Evolutionary conservation across 768 basidiomycete genomes (phyloP).

Genomic region (Trametes punicea): DNA sequence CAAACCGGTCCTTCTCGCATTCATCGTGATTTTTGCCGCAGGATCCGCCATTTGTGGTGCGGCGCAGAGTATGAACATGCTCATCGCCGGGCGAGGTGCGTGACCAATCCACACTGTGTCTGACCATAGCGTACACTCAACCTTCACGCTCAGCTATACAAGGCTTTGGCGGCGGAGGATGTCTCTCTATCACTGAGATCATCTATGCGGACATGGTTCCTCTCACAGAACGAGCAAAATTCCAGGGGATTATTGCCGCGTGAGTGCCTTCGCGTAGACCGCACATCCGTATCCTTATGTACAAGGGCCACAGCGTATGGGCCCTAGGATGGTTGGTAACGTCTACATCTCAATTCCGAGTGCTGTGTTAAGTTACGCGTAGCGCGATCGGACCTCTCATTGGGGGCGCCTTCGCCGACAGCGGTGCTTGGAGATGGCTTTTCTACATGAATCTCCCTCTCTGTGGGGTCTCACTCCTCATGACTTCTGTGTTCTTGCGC

Average conservation of each 20-base stretch:
- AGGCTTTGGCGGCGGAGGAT: conserved; percentile 26
- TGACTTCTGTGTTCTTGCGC: not conserved
- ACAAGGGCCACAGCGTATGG: conserved; percentile 10
- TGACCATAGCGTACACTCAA: not conserved
- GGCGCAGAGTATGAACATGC: conserved; percentile 37
- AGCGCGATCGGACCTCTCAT: conserved; percentile 28
- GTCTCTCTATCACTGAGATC: conserved; percentile 24
- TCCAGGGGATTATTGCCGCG: conserved; percentile 15
- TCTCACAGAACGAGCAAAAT: conserved; percentile 35
- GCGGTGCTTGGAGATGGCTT: conserved; percentile 16
- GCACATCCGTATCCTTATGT: not conserved
- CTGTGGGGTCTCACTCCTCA: not conserved
- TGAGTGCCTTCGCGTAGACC: not conserved
- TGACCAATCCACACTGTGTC: not conserved
- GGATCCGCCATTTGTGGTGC: conserved; percentile 40
- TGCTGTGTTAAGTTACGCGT: not conserved
- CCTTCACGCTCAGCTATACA: conserved; percentile 22
- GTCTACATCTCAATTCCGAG: not conserved
- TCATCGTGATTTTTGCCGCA: conserved; percentile 33
- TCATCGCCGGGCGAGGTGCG: conserved; percentile 36
- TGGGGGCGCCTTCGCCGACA: conserved; percentile 26
- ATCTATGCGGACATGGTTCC: conserved; percentile 27
- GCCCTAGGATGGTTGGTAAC: conserved; percentile 13
- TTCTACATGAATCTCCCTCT: conserved; percentile 20
- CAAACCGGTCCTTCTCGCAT: conserved; percentile 26